phyloP scores from a whole-genome alignment of 208 protist species.

The Naegleria gruberi region DNA sequence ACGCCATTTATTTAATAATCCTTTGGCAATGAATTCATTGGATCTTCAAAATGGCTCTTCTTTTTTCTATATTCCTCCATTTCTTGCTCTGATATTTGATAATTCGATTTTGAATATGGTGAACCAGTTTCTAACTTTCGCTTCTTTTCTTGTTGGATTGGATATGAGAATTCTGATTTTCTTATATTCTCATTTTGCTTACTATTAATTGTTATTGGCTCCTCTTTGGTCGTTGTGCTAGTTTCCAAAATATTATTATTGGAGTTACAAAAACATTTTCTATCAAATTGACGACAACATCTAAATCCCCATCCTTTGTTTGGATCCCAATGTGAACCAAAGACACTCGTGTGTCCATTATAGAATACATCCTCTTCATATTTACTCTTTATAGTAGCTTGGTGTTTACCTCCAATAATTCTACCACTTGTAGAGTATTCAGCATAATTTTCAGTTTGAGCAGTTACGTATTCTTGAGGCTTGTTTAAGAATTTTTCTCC shows the following conservation, averaged over 20 bases:
- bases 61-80: background rate
- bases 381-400: conserved; percentile 39
- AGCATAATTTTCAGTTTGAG: conserved; percentile 68
- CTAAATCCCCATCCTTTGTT: conserved; percentile 64
- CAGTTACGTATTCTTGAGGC: conserved; percentile 23
- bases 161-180: background rate
- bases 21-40: background rate
- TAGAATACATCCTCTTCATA: conserved; percentile 60
- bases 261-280: background rate
- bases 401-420: conserved; percentile 51
- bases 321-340: conserved; percentile 55
- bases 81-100: background rate
- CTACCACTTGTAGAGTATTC: conserved; percentile 63
- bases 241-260: background rate
- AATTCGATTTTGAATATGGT: background rate
- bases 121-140: background rate
- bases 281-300: conserved; percentile 50
- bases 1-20: no score
- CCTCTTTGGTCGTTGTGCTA: background rate
- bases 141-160: background rate
- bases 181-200: background rate
- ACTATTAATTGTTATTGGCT: background rate
- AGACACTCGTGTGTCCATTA: conserved; percentile 59
- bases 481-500: conserved; percentile 56
- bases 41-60: background rate